These are phyloP conservation scores for Trichophyton rubrum DNA, from an alignment of 2,329 filamentous ascomycete genomes.

Conservation along the genomic window DNA sequence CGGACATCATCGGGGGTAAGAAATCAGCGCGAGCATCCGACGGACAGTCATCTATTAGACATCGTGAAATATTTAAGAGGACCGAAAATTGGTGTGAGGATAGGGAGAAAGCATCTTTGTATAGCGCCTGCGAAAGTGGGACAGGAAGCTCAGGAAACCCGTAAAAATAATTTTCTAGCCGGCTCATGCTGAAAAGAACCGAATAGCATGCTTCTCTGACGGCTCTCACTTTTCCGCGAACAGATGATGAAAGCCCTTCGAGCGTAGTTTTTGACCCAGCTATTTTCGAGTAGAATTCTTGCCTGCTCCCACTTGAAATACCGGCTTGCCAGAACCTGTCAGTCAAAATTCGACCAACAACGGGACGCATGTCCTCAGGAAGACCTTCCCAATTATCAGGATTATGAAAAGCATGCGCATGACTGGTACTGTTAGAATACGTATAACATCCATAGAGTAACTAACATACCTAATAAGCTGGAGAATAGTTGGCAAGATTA, in stretches of 20 bases:
- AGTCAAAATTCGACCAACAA: slow-evolving; percentile 73
- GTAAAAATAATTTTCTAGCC: slow-evolving; percentile 78
- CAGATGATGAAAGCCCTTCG: slow-evolving; percentile 86
- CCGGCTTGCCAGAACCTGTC: slow-evolving; percentile 98
- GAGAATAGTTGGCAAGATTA: slow-evolving; percentile 73
- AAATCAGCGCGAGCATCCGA: slow-evolving; percentile 65
- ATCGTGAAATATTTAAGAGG: slow-evolving; percentile 76
- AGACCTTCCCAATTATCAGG: slow-evolving; percentile 69
- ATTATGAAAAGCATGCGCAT: slow-evolving; percentile 86
- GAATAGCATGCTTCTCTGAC: slow-evolving; percentile 90
- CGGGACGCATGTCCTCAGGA: slow-evolving; percentile 59
- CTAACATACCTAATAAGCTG: slow-evolving; percentile 57
- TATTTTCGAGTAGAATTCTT: slow-evolving; percentile 90
- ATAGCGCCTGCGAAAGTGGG: slow-evolving; percentile 71
- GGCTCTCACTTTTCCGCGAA: slow-evolving; percentile 75
- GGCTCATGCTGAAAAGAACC: slow-evolving; percentile 85
- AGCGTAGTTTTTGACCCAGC: slow-evolving; percentile 77
- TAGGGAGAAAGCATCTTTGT: slow-evolving; percentile 66
- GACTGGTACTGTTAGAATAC: slow-evolving; percentile 35
- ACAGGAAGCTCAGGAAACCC: slow-evolving; percentile 72
- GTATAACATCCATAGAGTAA: background rate
- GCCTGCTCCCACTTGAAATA: slow-evolving; percentile 88
- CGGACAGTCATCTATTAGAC: slow-evolving; percentile 85
- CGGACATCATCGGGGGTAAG: slow-evolving; percentile 67
- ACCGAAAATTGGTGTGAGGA: slow-evolving; percentile 90